These are phyloP conservation scores for Phytophthora colocasiae DNA, from an alignment of 352 stramenopile species.

Conservation along the genomic window DNA sequence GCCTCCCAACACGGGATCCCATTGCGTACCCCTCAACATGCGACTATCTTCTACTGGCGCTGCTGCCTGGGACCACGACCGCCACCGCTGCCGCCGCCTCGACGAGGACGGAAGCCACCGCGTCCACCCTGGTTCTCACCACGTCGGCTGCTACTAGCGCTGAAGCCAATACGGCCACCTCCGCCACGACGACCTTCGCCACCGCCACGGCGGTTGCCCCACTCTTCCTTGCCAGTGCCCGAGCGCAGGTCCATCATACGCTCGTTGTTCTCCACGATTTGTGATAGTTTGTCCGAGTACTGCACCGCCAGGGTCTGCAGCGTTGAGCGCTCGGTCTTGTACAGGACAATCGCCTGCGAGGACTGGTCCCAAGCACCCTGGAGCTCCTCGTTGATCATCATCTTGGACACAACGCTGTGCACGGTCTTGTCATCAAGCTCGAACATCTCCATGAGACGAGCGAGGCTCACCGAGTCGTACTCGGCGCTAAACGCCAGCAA, in stretches of 20 bases:
- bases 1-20: slow-evolving; percentile 17
- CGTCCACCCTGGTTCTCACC: slow-evolving; percentile 60
- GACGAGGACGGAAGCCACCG: slow-evolving; percentile 52
- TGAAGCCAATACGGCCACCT: slow-evolving; percentile 47
- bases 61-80: slow-evolving; percentile 47
- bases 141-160: slow-evolving; percentile 42
- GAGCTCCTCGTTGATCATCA: slow-evolving; percentile 99
- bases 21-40: slow-evolving; percentile 28
- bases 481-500: slow-evolving; percentile 95
- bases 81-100: slow-evolving; percentile 48
- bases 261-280: slow-evolving; percentile 92
- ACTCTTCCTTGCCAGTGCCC: slow-evolving; percentile 73
- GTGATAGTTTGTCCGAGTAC: slow-evolving; percentile 95
- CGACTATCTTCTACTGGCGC: slow-evolving; percentile 46
- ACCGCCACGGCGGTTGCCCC: slow-evolving; percentile 60
- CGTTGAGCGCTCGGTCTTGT: slow-evolving; percentile 94
- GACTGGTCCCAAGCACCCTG: slow-evolving; percentile 98
- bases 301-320: slow-evolving; percentile 96
- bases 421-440: slow-evolving; percentile 96
- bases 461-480: slow-evolving; percentile 97
- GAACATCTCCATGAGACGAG: slow-evolving; percentile 97
- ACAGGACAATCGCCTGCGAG: slow-evolving; percentile 96
- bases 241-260: slow-evolving; percentile 88
- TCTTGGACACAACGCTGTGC: slow-evolving; percentile 98
- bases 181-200: slow-evolving; percentile 45